Base-by-base conservation (phyloP, 2,329 filamentous ascomycete species). In the Leptoxyphium fumago region DNA sequence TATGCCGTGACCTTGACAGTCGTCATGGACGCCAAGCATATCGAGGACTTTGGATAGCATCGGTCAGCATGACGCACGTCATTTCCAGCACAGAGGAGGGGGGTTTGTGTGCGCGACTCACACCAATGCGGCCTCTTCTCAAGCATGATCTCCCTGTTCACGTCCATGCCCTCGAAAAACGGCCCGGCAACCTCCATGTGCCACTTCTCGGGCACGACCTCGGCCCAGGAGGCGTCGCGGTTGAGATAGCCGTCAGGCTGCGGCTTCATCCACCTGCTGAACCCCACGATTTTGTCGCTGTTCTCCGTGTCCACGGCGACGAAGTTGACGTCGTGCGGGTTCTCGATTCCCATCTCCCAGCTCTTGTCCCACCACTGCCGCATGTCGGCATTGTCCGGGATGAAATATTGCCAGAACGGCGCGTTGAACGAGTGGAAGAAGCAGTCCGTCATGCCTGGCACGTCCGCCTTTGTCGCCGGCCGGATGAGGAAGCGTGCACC, bases 381-480 rank as follows among this genome's bases (percentile, higher is more conserved):
- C 6, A 42, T 14, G 13, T 30, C 17, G 2, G 42, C 26, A n/a
- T 15, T 42, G 34, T 50, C 47, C 4, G 47, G 45, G 11, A 48
- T 38, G 39, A 49, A 42, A 26, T 49, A 47, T 28, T 41, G 36
- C 47, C 45, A 49, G 45, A 50, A 50, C 2, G 40, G 39, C 8
- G 48, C 48, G 30, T 47, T 45, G 47, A 50, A 50, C 40, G 46
- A 50, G n/a, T 36, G 18, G 29, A 45, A 50, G 43, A 47, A 49
- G 29, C 41, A 43, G 8, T 47, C 41, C 9, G 48, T 50, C 41
- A 50, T 42, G 10, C 18, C 46, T 10, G 43, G 18, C 5, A 43
- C 43, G 44, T 50, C 48, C 13, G 38, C 42, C 29, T 46, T 43
- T 17, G 10, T 46, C 17, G 48, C 46, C 29, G 43, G 44, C 9